Evolutionary conservation across 2,329 filamentous ascomycete species (phyloP).

Genomic region (Chaetothyriales sp.): DNA sequence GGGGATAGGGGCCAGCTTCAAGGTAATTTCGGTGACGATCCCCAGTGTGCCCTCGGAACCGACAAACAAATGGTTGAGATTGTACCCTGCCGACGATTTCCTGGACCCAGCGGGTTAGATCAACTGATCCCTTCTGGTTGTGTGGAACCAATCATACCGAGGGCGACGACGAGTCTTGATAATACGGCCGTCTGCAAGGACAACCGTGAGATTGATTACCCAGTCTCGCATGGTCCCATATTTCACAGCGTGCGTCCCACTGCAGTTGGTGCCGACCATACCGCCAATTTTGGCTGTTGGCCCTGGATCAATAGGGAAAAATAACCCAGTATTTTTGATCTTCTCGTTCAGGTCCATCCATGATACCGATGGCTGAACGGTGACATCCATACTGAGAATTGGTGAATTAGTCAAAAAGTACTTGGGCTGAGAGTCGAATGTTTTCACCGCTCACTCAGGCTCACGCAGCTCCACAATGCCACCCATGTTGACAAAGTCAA

Average conservation of each 20-base stretch:
- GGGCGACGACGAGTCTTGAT: slow-evolving; percentile 61
- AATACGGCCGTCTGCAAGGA: slow-evolving; percentile 51
- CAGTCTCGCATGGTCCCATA: slow-evolving; percentile 68
- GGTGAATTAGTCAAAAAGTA: no score
- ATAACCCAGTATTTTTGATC: slow-evolving; percentile 58
- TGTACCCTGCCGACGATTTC: slow-evolving; percentile 71
- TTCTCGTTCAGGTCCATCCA: slow-evolving; percentile 79
- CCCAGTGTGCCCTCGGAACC: slow-evolving; percentile 71
- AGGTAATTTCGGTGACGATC: slow-evolving; percentile 65
- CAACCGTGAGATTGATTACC: slow-evolving; percentile 56
- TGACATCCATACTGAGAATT: slow-evolving; percentile 53
- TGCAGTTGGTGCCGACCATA: slow-evolving; percentile 55
- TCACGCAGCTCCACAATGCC: slow-evolving; percentile 63
- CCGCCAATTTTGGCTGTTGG: slow-evolving; percentile 44
- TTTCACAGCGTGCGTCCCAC: slow-evolving; percentile 43
- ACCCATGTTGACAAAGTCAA: slow-evolving; percentile 84
- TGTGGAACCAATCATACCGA: no score
- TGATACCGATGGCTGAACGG: slow-evolving; percentile 80
- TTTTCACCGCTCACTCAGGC: slow-evolving; percentile 38
- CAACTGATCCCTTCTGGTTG: no score
- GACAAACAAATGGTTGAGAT: slow-evolving; percentile 64
- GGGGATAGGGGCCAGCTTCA: slow-evolving; percentile 64
- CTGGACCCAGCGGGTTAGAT: slow-evolving; percentile 21
- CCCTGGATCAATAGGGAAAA: slow-evolving; percentile 82
- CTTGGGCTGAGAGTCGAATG: no score